Evolutionary conservation across 129 eudicot genomes (phyloP), one percentile per base, ranked within the genome.

Genomic region (Pseudognaphalium luteoalbum): DNA sequence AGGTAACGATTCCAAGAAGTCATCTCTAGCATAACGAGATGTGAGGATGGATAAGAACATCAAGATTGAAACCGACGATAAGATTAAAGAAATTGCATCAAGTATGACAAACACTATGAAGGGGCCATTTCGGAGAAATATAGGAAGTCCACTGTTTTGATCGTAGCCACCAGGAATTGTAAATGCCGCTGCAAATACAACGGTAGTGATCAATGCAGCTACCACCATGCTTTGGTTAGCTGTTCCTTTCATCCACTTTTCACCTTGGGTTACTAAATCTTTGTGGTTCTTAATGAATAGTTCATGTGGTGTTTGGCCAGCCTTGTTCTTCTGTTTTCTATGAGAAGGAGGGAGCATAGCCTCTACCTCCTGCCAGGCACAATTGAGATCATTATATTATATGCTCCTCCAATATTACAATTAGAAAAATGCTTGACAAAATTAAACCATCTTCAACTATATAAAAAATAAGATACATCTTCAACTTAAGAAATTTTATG

Each of bases 141-240:
- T 50, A 28, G 86, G 86, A 52, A 58, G 30, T 3, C 82, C 86
- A 62, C 1, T 66, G 41, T 67, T 32, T 70, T 74, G 74, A 61
- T 82, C 63, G 10, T 54, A 76, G 7, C 86, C 86, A 21, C 82
- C 86, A 5, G 82, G 85, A 39, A 77, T 39, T 37, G 74, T 42
- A 37, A 37, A 75, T 11, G 68, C 85, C 1, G 51, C 78, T 58
- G 75, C 19, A 71, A 76, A 82, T 28, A 58, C 85, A 25, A 81
- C 44, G 7, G 82, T 71, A 35, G 76, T 29, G 30, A 78, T 62
- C 28, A 78, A 61, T 47, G 76, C 71, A 60, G 71, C 64, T 21
- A 67, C 73, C 15, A 81, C 80, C 77, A 76, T 76, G 64, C 74
- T 70, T 64, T 65, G 65, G 20, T 19, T 76, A 16, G 77, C 57